Percentiles rank a stretch among this genome's conserved stretches.
Evolutionary conservation across 2,329 filamentous ascomycete species (phyloP).

Genomic region (Geosmithia flava): DNA sequence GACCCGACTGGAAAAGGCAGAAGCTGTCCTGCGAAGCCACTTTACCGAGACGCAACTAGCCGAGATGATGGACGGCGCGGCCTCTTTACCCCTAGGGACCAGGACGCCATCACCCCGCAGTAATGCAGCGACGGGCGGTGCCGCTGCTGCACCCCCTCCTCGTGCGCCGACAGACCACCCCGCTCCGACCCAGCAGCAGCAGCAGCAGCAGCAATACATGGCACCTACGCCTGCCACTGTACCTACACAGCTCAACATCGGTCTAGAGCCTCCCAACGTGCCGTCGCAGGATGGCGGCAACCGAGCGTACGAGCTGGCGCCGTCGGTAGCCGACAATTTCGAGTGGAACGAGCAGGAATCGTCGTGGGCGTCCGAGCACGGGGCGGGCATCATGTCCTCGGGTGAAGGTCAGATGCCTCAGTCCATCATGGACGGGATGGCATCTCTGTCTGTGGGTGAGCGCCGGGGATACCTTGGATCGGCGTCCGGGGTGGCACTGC

Average conservation of each 20-base stretch:
- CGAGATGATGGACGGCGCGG: slow-evolving; percentile 7
- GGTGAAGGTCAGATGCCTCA: background rate
- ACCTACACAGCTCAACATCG: background rate
- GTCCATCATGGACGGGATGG: slow-evolving; percentile 19
- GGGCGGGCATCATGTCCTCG: background rate
- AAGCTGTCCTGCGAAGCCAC: slow-evolving; percentile 7
- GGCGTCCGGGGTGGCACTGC: slow-evolving; percentile 29
- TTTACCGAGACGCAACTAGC: slow-evolving; percentile 8
- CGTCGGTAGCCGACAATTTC: slow-evolving; percentile 1
- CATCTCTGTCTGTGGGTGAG: slow-evolving; percentile 19
- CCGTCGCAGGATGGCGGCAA: background rate
- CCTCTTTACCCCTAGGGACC: slow-evolving; percentile 1
- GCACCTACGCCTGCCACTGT: background rate
- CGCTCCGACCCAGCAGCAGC: background rate
- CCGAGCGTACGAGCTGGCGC: background rate
- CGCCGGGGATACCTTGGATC: slow-evolving; percentile 31
- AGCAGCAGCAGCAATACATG: background rate
- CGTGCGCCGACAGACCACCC: background rate
- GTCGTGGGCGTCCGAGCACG: background rate
- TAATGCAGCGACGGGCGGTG: background rate
- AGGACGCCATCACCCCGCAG: background rate
- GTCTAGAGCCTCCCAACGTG: background rate
- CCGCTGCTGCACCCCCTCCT: background rate
- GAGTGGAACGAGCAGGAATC: slow-evolving; percentile 2
- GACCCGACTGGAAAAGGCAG: slow-evolving; percentile 9